Conservation (phyloP, 2,329 filamentous ascomycete species). For the Fusarium lateritium region DNA sequence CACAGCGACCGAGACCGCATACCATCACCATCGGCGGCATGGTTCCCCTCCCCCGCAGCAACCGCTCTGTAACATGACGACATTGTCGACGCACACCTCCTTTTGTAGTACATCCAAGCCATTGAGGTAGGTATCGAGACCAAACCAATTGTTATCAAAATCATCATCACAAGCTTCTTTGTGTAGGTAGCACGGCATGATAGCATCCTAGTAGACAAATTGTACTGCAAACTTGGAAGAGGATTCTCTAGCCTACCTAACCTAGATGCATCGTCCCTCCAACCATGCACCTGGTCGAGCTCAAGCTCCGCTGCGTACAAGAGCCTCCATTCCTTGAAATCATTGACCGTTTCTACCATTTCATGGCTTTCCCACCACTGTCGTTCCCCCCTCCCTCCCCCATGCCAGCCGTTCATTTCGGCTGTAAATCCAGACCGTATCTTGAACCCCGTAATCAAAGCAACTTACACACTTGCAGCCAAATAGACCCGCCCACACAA, state of each 20-base stretch:
- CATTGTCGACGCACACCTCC: slow-evolving; percentile 42
- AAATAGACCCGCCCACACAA: slow-evolving; percentile 14
- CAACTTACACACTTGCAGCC: slow-evolving; percentile 23
- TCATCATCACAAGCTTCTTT: slow-evolving; percentile 2
- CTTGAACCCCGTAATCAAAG: slow-evolving; percentile 30
- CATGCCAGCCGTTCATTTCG: slow-evolving; percentile 14
- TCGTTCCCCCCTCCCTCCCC: background rate
- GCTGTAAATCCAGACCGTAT: slow-evolving; percentile 27
- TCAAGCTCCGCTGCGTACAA: slow-evolving; percentile 2
- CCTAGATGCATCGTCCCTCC: slow-evolving; percentile 16
- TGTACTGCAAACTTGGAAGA: slow-evolving; percentile 11
- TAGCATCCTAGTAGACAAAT: background rate
- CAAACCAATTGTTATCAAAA: background rate
- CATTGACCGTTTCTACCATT: slow-evolving; percentile 15
- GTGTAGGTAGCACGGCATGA: background rate
- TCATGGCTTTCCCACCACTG: background rate
- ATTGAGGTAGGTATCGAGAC: background rate
- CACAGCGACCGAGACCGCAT: slow-evolving; percentile 21
- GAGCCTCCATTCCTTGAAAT: slow-evolving; percentile 25
- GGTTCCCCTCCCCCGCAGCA: slow-evolving; percentile 40
- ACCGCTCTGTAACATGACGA: slow-evolving; percentile 46
- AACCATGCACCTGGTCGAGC: slow-evolving; percentile 6
- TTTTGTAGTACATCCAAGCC: slow-evolving; percentile 12
- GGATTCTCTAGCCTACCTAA: background rate
- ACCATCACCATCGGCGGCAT: slow-evolving; percentile 33